Conservation (phyloP, 345 rosid species). For the Rhodomyrtus tomentosa region DNA sequence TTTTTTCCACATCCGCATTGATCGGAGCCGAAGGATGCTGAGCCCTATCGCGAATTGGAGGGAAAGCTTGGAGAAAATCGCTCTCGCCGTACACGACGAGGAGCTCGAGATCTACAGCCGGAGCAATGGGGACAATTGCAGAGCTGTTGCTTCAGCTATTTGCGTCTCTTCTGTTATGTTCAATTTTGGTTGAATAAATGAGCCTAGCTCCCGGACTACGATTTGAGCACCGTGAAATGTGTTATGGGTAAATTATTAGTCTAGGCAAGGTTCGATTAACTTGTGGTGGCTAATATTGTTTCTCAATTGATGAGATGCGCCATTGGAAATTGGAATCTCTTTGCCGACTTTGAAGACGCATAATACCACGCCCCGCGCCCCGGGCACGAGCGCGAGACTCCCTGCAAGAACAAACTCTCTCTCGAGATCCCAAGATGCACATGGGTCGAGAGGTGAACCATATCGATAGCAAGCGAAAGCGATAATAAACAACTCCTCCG, state of each 20-base stretch:
- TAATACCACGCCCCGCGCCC: too few species aligned
- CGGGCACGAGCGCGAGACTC: too few species aligned
- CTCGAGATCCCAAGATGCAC: too few species aligned
- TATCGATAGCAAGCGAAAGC: too few species aligned
- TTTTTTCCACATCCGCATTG: not conserved
- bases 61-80: conserved; percentile 84
- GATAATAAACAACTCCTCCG: too few species aligned
- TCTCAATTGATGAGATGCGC: not conserved
- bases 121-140: conserved; percentile 19
- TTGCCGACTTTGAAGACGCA: not conserved
- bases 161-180: not conserved
- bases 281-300: not conserved
- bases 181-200: not conserved
- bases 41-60: conserved; percentile 72
- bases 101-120: conserved; percentile 43
- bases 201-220: not conserved
- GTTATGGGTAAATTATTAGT: not conserved
- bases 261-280: not conserved
- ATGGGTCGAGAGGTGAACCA: too few species aligned
- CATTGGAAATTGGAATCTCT: not conserved
- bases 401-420: too few species aligned
- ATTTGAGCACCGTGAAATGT: too few species aligned
- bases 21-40: conserved; percentile 38
- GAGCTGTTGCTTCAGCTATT: not conserved
- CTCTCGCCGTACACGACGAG: conserved; percentile 72